phyloP scores from a whole-genome alignment of 352 stramenopile species.

The Globisporangium paroecandrum region DNA sequence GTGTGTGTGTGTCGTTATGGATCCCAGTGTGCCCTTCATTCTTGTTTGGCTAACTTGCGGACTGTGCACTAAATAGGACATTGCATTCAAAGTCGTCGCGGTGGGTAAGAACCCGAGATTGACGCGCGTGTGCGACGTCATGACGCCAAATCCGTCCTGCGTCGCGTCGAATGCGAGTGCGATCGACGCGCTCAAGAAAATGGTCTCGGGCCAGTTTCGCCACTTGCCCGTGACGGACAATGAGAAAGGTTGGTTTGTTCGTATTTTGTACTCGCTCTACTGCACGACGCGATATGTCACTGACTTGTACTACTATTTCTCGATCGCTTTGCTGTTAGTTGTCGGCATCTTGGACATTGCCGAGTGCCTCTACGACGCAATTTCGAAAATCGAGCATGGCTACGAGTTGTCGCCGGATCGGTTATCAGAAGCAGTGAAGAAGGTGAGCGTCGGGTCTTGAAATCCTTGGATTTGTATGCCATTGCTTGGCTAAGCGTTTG shows the following conservation, averaged over 20 bases:
- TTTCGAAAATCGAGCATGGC: slow-evolving; percentile 93
- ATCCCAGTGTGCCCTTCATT: not conserved
- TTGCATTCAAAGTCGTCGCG: slow-evolving; percentile 92
- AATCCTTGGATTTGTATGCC: too few species aligned
- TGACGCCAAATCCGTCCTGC: slow-evolving; percentile 95
- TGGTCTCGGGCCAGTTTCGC: slow-evolving; percentile 95
- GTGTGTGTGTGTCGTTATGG: slow-evolving; percentile 6
- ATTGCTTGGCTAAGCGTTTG: not conserved
- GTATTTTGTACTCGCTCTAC: not conserved
- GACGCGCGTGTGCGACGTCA: slow-evolving; percentile 87
- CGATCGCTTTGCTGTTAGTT: slow-evolving; percentile 36
- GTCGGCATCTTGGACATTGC: slow-evolving; percentile 97
- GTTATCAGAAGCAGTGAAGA: slow-evolving; percentile 72
- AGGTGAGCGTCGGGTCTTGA: slow-evolving; percentile 32
- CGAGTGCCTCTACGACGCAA: slow-evolving; percentile 98
- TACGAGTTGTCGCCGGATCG: slow-evolving; percentile 73
- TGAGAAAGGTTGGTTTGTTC: slow-evolving; percentile 48
- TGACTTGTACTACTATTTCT: not conserved
- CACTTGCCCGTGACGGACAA: slow-evolving; percentile 94
- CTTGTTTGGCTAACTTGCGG: not conserved
- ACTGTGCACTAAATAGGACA: slow-evolving; percentile 63
- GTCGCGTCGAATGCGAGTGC: slow-evolving; percentile 90
- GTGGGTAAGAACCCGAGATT: slow-evolving; percentile 73
- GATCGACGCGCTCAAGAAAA: slow-evolving; percentile 96
- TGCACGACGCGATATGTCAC: not conserved